phyloP scores from a whole-genome alignment of 768 basidiomycete species.

The Cyathus striatus region DNA sequence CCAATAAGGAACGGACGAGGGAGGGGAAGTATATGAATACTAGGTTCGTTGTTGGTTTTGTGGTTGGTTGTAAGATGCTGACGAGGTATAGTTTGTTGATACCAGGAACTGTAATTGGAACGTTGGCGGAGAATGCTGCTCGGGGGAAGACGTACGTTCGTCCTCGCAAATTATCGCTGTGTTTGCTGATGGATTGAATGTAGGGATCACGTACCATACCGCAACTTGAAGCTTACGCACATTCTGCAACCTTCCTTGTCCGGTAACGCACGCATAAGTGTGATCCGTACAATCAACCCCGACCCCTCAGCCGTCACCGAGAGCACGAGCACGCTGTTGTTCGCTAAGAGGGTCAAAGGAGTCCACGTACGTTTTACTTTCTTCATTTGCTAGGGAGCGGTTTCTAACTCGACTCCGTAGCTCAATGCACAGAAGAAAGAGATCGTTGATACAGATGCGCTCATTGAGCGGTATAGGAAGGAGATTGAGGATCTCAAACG shows the following conservation, averaged over 20 bases:
- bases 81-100: too few relatives aligned
- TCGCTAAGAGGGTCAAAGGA: constrained; percentile 88
- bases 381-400: too few relatives aligned
- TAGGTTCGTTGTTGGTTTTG: too few relatives aligned
- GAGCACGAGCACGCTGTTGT: constrained; percentile 83
- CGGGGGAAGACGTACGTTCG: too few relatives aligned
- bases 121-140: too few relatives aligned
- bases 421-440: constrained; percentile 91
- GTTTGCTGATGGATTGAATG: background rate
- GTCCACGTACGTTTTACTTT: constrained; percentile 56
- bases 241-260: constrained; percentile 93
- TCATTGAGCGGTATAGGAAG: constrained; percentile 90
- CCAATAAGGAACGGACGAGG: constrained; percentile 90
- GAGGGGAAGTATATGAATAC: constrained; percentile 98
- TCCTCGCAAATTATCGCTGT: too few relatives aligned
- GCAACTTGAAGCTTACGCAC: constrained; percentile 92
- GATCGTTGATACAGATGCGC: constrained; percentile 86
- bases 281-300: constrained; percentile 94
- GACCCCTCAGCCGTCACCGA: constrained; percentile 75
- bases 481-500: constrained; percentile 89
- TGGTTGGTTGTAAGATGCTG: too few relatives aligned
- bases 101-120: too few relatives aligned
- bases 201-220: constrained; percentile 89
- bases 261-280: constrained; percentile 92
- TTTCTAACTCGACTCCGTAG: too few relatives aligned